Conservation (phyloP, 2,329 filamentous ascomycete genomes). For the Ascochyta fabae region DNA sequence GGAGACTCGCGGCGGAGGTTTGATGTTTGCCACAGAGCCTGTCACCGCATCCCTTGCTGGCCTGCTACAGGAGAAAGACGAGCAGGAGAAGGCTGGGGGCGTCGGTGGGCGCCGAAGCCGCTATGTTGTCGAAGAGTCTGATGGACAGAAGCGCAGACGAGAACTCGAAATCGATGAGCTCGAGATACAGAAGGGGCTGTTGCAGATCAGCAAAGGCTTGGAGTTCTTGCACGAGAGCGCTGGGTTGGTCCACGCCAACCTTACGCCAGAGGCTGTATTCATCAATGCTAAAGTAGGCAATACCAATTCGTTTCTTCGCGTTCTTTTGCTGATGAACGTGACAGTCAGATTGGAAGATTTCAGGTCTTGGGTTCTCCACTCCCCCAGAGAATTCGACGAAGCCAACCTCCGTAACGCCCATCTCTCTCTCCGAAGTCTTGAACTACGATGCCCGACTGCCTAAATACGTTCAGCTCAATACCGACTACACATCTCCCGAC, state of each 20-base stretch:
- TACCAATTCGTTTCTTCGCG: constrained; percentile 14
- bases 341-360: constrained; percentile 97
- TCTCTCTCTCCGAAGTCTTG: constrained; percentile 82
- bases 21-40: constrained; percentile 94
- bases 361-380: constrained; percentile 88
- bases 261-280: constrained; percentile 91
- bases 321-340: constrained; percentile 36
- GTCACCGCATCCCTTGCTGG: constrained; percentile 88
- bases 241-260: constrained; percentile 88
- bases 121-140: constrained; percentile 79
- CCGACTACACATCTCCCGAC: constrained; percentile 94
- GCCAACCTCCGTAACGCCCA: constrained; percentile 76
- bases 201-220: constrained; percentile 91
- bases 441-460: constrained; percentile 87
- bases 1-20: constrained; percentile 85
- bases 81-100: constrained; percentile 75
- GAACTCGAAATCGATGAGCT: constrained; percentile 95
- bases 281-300: constrained; percentile 83
- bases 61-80: constrained; percentile 85
- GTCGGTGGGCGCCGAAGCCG: constrained; percentile 75
- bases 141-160: constrained; percentile 71
- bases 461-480: constrained; percentile 80
- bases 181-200: constrained; percentile 93
- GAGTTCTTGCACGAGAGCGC: constrained; percentile 97
- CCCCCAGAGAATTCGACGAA: constrained; percentile 78